These are phyloP conservation scores for Allium cepa DNA, from an alignment of 106 monocot genomes.

Conservation along the genomic window DNA sequence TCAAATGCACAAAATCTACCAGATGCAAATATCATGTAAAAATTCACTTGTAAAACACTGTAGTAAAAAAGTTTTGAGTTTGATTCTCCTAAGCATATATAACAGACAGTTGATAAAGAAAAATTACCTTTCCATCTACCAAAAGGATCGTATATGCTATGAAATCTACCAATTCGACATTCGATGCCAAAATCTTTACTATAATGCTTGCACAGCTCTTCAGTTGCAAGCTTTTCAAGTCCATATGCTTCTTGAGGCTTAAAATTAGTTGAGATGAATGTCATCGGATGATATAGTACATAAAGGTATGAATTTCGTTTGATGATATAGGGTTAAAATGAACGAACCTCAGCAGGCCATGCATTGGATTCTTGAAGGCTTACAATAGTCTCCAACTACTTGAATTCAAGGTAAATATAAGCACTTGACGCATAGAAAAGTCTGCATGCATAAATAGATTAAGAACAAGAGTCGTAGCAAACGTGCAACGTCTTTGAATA, in stretches of 20 bases:
- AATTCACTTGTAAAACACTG: too few relatives aligned
- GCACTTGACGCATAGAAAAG: conserved; percentile 77
- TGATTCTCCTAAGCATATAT: too few relatives aligned
- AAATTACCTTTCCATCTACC: conserved; percentile 82
- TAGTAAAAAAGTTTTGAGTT: too few relatives aligned
- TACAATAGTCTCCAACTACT: conserved; percentile 80
- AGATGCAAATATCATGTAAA: too few relatives aligned
- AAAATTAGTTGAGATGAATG: too few relatives aligned
- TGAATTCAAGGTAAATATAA: conserved; percentile 81
- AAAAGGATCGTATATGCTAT: conserved; percentile 86
- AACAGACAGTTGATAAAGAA: too few relatives aligned
- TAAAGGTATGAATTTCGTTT: too few relatives aligned
- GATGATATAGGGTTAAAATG: not conserved
- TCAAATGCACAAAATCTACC: too few relatives aligned
- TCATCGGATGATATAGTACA: too few relatives aligned
- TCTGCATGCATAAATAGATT: conserved; percentile 20
- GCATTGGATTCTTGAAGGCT: conserved; percentile 79
- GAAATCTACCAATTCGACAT: conserved; percentile 75
- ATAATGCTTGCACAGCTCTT: conserved; percentile 89
- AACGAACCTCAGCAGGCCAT: conserved; percentile 79
- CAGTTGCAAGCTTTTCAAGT: conserved; percentile 78
- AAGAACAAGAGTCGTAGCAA: too few relatives aligned
- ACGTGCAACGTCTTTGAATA: too few relatives aligned
- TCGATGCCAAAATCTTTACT: conserved; percentile 88
- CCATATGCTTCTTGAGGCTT: conserved; percentile 97